Evolutionary conservation across 2,329 filamentous ascomycete genomes (phyloP).

Genomic region (Macrophomina pseudophaseolina): DNA sequence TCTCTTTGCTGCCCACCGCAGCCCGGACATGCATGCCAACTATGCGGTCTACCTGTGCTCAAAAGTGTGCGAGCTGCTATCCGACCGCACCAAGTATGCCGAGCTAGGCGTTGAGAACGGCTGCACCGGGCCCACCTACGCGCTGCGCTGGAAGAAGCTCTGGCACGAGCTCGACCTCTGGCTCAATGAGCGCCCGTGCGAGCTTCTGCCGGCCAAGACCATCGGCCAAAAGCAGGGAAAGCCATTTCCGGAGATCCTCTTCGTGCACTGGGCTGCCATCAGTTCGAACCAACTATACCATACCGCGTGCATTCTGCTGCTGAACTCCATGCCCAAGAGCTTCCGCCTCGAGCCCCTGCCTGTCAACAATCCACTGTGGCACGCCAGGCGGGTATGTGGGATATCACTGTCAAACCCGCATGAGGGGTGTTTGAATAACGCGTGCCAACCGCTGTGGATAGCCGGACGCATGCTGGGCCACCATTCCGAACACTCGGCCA

Average conservation of each 20-base stretch:
- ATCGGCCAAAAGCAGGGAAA: constrained; percentile 40
- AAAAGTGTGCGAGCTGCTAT: constrained; percentile 55
- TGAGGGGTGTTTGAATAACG: constrained; percentile 62
- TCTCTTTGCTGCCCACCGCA: constrained; percentile 43
- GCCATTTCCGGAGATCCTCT: constrained; percentile 60
- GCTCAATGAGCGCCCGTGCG: constrained; percentile 53
- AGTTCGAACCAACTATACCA: constrained; percentile 64
- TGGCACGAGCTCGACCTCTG: constrained; percentile 60
- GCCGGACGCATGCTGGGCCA: constrained; percentile 62
- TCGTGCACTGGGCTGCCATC: constrained; percentile 60
- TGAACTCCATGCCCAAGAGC: constrained; percentile 46
- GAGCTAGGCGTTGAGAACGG: constrained; percentile 56
- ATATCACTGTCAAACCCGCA: constrained; percentile 63
- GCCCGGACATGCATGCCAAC: constrained; percentile 57
- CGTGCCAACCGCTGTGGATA: constrained; percentile 63
- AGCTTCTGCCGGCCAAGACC: constrained; percentile 54
- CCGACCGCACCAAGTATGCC: constrained; percentile 54
- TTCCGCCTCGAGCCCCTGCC: constrained; percentile 39
- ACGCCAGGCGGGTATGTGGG: constrained; percentile 61
- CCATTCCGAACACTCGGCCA: constrained; percentile 47
- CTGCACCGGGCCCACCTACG: constrained; percentile 49
- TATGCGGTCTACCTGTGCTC: constrained; percentile 57
- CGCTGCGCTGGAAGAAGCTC: constrained; percentile 53
- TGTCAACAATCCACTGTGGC: constrained; percentile 56
- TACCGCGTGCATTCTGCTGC: constrained; percentile 59